Evolutionary conservation across 1,139 yeast genomes (phyloP), one percentile per base, ranked within the genome.

Genomic region (Scheffersomyces insectosa): DNA sequence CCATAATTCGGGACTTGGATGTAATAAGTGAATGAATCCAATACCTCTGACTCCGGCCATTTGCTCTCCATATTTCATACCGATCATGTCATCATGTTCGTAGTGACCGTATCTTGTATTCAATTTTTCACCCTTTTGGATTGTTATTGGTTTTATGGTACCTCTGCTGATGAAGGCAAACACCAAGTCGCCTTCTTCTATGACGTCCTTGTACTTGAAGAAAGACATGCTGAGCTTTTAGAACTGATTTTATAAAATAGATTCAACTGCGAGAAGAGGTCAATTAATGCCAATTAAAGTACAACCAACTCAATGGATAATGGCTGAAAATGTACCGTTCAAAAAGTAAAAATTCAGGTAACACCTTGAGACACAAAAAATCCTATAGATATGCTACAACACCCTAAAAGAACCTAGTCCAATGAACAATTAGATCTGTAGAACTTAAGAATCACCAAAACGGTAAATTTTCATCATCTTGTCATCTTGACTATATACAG

Each of bases 1-100:
- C 99, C 99, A 95, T 31, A 93, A 69, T 65, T 95, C 99, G 0
- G 99, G 95, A 0, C 96, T 85, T 1, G 99, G 98, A 45, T 87
- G 91, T 39, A 95, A 66, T 28, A 93, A 71, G 60, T 93, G 96
- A 39, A 95, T 81, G 58, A 89, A 95, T 0, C 99, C 99, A 51
- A 81, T 79, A 1, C 90, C 91, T 43, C 82, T 83, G 5, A 83
- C 73, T 28, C 95, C 85, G 4, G 90, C 79, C 63, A 93, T 80
- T 62, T 95, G 99, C 1, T 89, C 77, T 2, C 99, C 99, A 63
- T 79, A 93, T 50, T 72, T 77, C 60, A 78, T 68, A 1, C 97
- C 97, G 44, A 95, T 80, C 88, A 95, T 90, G 34, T 78, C 70
- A 41, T 78, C 77, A 59, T 93, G 98, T 16, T 84, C 87, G 61